phyloP scores from a whole-genome alignment of 495 filamentous ascomycete genomes.

The Neurospora pannonica region DNA sequence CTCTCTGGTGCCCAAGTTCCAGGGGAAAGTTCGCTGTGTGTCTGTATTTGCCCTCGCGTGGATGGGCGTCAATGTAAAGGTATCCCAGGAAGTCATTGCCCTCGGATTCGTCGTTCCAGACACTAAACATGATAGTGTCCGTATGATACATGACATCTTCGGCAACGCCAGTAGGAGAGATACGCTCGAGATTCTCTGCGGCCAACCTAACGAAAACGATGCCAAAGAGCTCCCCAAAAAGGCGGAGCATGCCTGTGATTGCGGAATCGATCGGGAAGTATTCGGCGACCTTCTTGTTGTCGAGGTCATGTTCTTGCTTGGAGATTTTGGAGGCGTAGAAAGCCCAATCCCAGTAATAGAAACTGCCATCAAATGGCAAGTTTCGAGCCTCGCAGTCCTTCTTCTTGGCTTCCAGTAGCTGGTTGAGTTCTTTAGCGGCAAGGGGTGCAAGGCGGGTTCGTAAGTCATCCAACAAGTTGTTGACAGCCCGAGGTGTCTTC shows the following conservation, averaged over 20 bases:
- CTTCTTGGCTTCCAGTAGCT: constrained; percentile 71
- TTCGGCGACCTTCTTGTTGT: constrained; percentile 82
- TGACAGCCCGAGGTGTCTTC: constrained; percentile 77
- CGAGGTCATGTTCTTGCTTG: constrained; percentile 80
- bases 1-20: constrained; percentile 50
- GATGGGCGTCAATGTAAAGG: constrained; percentile 55
- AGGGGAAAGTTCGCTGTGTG: constrained; percentile 74
- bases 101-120: constrained; percentile 52
- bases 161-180: constrained; percentile 44
- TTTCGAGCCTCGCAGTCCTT: constrained; percentile 53
- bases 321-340: constrained; percentile 88
- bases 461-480: constrained; percentile 76
- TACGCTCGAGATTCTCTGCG: constrained; percentile 35
- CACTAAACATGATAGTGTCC: constrained; percentile 53
- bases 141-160: constrained; percentile 53
- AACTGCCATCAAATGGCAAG: constrained; percentile 55
- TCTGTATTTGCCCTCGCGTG: constrained; percentile 52
- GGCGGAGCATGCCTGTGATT: constrained; percentile 81
- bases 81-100: constrained; percentile 53
- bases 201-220: constrained; percentile 79
- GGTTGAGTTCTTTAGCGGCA: constrained; percentile 64
- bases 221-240: constrained; percentile 91
- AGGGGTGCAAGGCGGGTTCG: constrained; percentile 64
- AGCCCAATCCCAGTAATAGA: constrained; percentile 81
- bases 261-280: constrained; percentile 86